Evolutionary conservation across 83 land plant genomes (phyloP), one percentile per base, ranked within the genome.

Genomic region (Picea mariana): DNA sequence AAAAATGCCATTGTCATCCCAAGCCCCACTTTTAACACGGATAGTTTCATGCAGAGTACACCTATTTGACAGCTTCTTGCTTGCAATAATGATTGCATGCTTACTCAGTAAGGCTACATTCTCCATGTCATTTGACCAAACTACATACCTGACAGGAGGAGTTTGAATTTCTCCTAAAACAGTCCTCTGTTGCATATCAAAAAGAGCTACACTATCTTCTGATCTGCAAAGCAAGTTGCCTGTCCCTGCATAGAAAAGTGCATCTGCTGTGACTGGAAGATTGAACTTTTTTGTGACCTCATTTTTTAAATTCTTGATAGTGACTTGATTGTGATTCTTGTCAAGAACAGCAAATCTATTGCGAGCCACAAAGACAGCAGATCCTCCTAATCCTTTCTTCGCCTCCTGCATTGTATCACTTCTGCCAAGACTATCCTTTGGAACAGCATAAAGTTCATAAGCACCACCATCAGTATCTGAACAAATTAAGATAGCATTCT

Each of bases 331-430:
- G 79, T 76, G 86, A 78, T 81, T 83, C 77, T 87, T 92, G 84
- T 93, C 96, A n/a, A 93, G 91, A 47, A 92, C 95, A 78, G 92
- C 95, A 85, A 93, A 93, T 67, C 95, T 82, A 83, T 93, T 93
- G n/a, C 95, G 81, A 6, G 95, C 96, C 7, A 93, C 84, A 84
- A 93, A 92, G 5, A 93, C 91, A n/a, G 95, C 92, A 63, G 89
- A 92, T 9, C 88, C 88, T 42, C 94, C 93, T 27, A 83, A 0
- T 24, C 95, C 95, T 80, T 87, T 86, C 87, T 88, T 92, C 79
- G 96, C 87, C 38, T 93, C 95, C 73, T 88, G 92, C 52, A 79
- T 67, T 17, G 85, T 77, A 76, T 93, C 91, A 81, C 87, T 85
- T 75, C 89, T 86, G 23, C 94, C 93, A 79, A 84, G 64, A 82